Evolutionary conservation across 371 early-diverging fungal species (phyloP), one percentile per base, ranked within the genome.

Genomic region (Zychaea mexicana): DNA sequence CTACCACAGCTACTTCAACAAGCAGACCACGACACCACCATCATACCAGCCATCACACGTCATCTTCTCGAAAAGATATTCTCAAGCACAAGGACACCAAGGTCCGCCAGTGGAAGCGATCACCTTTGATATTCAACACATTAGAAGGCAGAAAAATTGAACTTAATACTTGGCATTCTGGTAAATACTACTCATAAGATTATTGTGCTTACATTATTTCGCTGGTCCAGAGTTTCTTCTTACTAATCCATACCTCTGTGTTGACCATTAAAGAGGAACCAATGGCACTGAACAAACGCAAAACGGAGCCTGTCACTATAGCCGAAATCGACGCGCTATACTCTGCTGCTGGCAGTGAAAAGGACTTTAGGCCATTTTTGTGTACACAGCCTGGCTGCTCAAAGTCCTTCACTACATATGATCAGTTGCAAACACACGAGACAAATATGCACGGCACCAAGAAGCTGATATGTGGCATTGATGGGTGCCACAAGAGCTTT

Each of bases 361-460:
- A 73, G 57, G 82, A 78, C 57, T 81, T 78, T 52, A 67, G 78
- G 38, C 82, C 82, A 0, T 82, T 74, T 52, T 49, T 79, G 19
- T 82, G 82, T 58, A 82, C 82, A 10, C 79, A 82, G 24, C 72
- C 75, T 32, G 76, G 77, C 3, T 82, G 82, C 56, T 73, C 73
- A 13, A 82, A 82, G 46, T 71, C 82, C 8, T 82, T 82, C 27
- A 77, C 77, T 8, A 69, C 75, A 4, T 76, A 68, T 32, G 82
- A 82, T 58, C 79, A 75, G 26, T 69, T 82, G 8, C 79, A 77
- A 36, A 77, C 79, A 2, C 82, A 82, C 56, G 82, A 82, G 56
- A 77, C 77, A 0, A 82, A 82, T 39, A 82, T 82, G 82, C 82
- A 82, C 38, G 82, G 82, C 1, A 72, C 73, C 15, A 78, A 79